phyloP scores from a whole-genome alignment of 371 early-diverging fungal genomes.

The Mucor saturninus region DNA sequence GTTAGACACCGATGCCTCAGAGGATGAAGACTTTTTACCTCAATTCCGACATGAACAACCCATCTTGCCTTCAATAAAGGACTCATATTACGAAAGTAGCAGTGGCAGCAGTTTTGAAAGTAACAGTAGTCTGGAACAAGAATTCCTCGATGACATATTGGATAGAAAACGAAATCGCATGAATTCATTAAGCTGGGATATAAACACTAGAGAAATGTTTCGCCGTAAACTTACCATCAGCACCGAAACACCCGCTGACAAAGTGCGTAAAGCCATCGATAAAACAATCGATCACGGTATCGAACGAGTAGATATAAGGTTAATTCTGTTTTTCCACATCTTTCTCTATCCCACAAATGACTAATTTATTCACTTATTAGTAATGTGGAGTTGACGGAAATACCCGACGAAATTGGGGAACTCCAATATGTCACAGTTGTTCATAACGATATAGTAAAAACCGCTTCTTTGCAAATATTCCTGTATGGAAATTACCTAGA shows the following conservation, averaged over 20 bases:
- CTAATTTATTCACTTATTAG: slow-evolving; percentile 19
- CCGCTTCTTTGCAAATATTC: slow-evolving; percentile 55
- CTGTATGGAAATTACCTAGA: slow-evolving; percentile 52
- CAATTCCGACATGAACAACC: slow-evolving; percentile 27
- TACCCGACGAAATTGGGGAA: slow-evolving; percentile 59
- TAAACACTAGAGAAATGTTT: slow-evolving; percentile 20
- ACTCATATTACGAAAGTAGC: slow-evolving; percentile 9
- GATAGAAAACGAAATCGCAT: slow-evolving; percentile 21
- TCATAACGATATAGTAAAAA: slow-evolving; percentile 50
- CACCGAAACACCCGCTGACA: slow-evolving; percentile 28
- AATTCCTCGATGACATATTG: slow-evolving; percentile 1
- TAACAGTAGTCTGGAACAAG: slow-evolving; percentile 1
- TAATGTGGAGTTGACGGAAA: slow-evolving; percentile 49
- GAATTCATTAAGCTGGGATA: slow-evolving; percentile 31
- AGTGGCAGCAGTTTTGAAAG: slow-evolving; percentile 4
- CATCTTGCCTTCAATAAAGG: slow-evolving; percentile 9
- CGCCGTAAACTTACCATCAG: slow-evolving; percentile 8
- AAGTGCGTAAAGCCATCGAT: slow-evolving; percentile 55
- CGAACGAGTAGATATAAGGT: slow-evolving; percentile 62
- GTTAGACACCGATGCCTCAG: slow-evolving; percentile 48
- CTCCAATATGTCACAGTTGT: slow-evolving; percentile 56
- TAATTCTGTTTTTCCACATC: slow-evolving; percentile 11
- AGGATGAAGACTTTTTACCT: slow-evolving; percentile 50
- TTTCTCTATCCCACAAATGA: too few relatives aligned
- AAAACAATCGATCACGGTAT: slow-evolving; percentile 58